Percentiles rank a stretch among this genome's conserved stretches.
phyloP scores from a whole-genome alignment of 768 basidiomycete species.

The Tulasnella sp. region DNA sequence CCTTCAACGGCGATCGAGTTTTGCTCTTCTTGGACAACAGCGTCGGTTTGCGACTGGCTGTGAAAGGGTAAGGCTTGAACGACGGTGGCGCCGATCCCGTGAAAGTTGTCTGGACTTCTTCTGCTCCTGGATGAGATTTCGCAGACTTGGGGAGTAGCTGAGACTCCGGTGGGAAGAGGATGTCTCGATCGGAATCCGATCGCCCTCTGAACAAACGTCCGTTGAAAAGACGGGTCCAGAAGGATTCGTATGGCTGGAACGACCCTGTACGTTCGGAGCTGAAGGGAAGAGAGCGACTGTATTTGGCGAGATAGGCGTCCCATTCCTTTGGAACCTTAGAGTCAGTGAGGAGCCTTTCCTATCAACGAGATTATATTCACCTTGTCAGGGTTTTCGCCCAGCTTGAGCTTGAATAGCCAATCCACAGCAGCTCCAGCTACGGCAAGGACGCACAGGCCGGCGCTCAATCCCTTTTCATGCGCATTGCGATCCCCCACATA shows the following conservation, averaged over 20 bases:
- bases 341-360: background rate
- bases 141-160: background rate
- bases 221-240: conserved; percentile 42
- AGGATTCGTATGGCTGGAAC: conserved; percentile 41
- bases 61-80: background rate
- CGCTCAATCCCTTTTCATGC: conserved; percentile 47
- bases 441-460: conserved; percentile 38
- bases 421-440: conserved; percentile 37
- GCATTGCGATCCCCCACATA: conserved; percentile 29
- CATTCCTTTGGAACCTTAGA: conserved; percentile 38
- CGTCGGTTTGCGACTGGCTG: background rate
- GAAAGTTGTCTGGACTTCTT: background rate
- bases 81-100: background rate
- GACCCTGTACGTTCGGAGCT: conserved; percentile 39
- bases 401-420: conserved; percentile 41
- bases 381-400: conserved; percentile 62
- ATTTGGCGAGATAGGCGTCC: conserved; percentile 54
- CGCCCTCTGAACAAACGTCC: background rate
- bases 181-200: background rate
- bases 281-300: conserved; percentile 40
- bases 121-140: background rate
- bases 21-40: background rate
- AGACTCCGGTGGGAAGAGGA: conserved; percentile 10
- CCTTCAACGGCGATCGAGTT: background rate
- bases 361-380: conserved; percentile 25